phyloP scores from a whole-genome alignment of 257 asterid species.

The Jaltomata sinuosa region DNA sequence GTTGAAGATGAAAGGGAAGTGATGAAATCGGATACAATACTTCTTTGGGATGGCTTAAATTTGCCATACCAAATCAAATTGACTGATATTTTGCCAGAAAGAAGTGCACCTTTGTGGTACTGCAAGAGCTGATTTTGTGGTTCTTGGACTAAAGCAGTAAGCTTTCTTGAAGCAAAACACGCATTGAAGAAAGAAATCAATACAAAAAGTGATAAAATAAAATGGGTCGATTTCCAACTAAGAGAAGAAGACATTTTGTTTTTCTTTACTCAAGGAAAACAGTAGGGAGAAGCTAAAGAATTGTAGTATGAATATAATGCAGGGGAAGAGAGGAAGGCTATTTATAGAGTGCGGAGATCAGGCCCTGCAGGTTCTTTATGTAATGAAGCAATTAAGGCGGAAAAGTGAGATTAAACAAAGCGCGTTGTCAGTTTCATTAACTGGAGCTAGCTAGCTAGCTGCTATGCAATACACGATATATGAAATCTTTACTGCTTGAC shows the following conservation, averaged over 20 bases:
- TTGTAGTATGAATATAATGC: neutral
- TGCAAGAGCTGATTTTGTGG: slow-evolving; percentile 24
- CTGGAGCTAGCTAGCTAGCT: neutral
- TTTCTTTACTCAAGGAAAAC: neutral
- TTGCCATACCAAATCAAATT: slow-evolving; percentile 66
- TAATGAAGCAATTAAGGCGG: neutral
- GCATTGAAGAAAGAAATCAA: neutral
- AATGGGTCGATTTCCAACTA: too few species aligned
- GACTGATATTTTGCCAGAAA: slow-evolving; percentile 45
- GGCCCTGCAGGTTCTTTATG: too few species aligned
- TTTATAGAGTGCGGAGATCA: neutral
- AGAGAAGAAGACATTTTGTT: neutral
- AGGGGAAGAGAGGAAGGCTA: neutral
- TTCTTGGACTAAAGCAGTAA: slow-evolving; percentile 3
- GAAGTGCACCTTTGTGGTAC: slow-evolving; percentile 66
- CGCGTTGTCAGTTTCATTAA: neutral
- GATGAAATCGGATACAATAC: slow-evolving; percentile 58
- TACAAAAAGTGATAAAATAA: neutral
- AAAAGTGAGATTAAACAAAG: neutral
- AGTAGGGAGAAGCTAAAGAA: neutral
- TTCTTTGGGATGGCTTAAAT: slow-evolving; percentile 54
- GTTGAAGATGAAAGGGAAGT: slow-evolving; percentile 30
- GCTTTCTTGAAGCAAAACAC: neutral
- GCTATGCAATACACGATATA: neutral
- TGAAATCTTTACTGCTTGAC: neutral